Base-by-base conservation (phyloP, 2,329 filamentous ascomycete species). In the Lachnellula suecica region DNA sequence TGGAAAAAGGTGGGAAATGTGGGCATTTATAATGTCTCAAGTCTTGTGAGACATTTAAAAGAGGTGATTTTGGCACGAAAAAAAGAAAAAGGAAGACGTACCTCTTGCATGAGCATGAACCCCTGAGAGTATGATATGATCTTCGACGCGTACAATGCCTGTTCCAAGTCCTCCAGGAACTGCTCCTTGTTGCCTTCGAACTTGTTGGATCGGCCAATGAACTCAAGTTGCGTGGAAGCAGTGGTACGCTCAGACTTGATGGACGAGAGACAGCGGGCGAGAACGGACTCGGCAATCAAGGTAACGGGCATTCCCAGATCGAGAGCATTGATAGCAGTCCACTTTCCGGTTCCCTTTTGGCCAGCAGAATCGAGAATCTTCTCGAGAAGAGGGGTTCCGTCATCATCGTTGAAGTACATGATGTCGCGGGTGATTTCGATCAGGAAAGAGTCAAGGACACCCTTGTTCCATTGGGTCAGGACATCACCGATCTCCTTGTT, bases 21-120 rank as follows among this genome's bases (percentile, higher is more conserved):
- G n/a, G n/a, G n/a, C n/a, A n/a, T n/a, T n/a, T n/a, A n/a, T n/a
- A n/a, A n/a, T n/a, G n/a, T n/a, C n/a, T n/a, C n/a, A n/a, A n/a
- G n/a, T n/a, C n/a, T n/a, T n/a, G n/a, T n/a, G n/a, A n/a, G n/a
- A n/a, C n/a, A n/a, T n/a, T n/a, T n/a, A n/a, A n/a, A n/a, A n/a
- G n/a, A n/a, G n/a, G n/a, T n/a, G n/a, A n/a, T n/a, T n/a, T n/a
- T n/a, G n/a, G n/a, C n/a, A n/a, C n/a, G n/a, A n/a, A 8, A 40
- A 42, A n/a, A 15, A 22, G 7, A 1, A 29, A 22, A 29, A 13
- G 40, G 22, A 52, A 43, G 10, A 74, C 85, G 75, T 76, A 92
- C 91, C 78, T 96, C 88, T 80, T 97, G 93, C 84, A 99, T 97
- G 70, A 99, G 84, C 93, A 97, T 97, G 85, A 99, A 99, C 72